These are phyloP conservation scores for Pelargonium citronellum DNA, from an alignment of 441 rosid genomes.

Conservation along the genomic window DNA sequence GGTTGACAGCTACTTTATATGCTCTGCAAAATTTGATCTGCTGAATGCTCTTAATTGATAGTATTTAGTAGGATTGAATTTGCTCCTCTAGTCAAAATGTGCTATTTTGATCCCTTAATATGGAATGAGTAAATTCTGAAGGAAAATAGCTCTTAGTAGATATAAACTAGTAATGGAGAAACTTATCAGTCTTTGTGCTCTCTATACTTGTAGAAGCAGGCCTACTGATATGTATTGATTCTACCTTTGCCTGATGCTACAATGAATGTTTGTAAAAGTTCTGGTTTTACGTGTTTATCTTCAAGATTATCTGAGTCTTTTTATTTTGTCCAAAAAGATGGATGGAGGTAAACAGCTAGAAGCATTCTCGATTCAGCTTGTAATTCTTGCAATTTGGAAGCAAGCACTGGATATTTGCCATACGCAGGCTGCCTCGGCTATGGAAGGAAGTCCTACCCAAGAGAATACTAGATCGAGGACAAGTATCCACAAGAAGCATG, in stretches of 20 bases:
- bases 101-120: too few relatives aligned
- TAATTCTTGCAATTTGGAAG: constrained; percentile 90
- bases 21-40: background rate
- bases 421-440: constrained; percentile 80
- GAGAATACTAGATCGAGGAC: constrained; percentile 42
- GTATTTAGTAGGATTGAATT: too few relatives aligned
- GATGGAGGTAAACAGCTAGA: constrained; percentile 50
- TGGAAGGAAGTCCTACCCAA: constrained; percentile 69
- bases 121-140: too few relatives aligned
- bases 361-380: constrained; percentile 90
- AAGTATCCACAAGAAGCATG: constrained; percentile 44
- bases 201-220: too few relatives aligned
- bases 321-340: constrained; percentile 33
- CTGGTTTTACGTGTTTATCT: background rate
- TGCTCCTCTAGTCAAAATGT: too few relatives aligned
- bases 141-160: too few relatives aligned
- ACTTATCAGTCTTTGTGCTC: too few relatives aligned
- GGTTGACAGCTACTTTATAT: background rate
- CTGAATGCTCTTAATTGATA: too few relatives aligned
- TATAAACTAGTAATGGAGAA: too few relatives aligned
- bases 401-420: constrained; percentile 90
- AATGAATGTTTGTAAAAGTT: background rate
- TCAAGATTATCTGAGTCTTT: background rate
- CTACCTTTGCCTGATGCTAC: too few relatives aligned
- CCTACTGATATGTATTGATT: too few relatives aligned